phyloP scores from a whole-genome alignment of 345 rosid genomes.

The Euphorbia lathyris region DNA sequence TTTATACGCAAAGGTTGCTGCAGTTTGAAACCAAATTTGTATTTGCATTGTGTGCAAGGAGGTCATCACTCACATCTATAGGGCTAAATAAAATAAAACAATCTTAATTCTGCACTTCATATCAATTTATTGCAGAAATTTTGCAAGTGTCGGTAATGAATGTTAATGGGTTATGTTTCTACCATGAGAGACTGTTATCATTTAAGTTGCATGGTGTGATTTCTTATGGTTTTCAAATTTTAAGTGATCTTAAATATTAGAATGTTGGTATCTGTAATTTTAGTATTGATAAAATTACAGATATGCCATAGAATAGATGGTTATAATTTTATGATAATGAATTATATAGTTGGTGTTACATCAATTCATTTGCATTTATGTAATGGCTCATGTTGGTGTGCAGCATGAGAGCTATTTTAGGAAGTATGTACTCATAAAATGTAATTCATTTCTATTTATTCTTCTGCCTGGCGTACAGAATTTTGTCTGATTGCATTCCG shows the following conservation, averaged over 20 bases:
- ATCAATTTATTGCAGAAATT: not conserved
- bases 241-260: not conserved
- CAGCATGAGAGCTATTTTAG: not conserved
- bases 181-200: not conserved
- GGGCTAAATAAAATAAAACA: not conserved
- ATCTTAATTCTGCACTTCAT: not conserved
- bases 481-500: conserved; percentile 88
- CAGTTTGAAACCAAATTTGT: not conserved
- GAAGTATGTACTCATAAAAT: conserved; percentile 2
- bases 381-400: not conserved
- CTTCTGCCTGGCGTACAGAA: conserved; percentile 39
- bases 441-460: not conserved
- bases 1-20: not conserved
- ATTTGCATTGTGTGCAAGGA: not conserved
- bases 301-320: no score
- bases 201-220: not conserved
- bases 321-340: no score
- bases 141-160: not conserved
- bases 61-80: not conserved
- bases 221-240: not conserved
- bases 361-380: not conserved
- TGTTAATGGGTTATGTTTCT: not conserved
- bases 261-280: no score
- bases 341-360: no score
- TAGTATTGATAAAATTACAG: no score